Base-by-base conservation (phyloP, 495 filamentous ascomycete species). In the Penicillium cosmopolitanum region DNA sequence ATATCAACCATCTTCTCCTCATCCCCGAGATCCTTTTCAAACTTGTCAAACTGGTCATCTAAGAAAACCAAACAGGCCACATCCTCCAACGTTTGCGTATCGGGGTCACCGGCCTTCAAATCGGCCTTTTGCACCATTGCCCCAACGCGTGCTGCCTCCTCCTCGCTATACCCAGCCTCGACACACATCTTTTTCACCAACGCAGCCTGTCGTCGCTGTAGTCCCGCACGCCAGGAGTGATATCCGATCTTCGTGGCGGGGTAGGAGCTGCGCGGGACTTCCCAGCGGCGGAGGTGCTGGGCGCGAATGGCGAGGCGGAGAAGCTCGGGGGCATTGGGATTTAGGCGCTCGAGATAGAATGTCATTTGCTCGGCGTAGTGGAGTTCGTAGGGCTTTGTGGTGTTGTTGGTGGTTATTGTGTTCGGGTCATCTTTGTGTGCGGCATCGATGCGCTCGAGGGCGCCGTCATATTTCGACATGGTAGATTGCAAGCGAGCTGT, bases 41-140 rank as follows among this genome's bases (percentile, higher is more conserved):
- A 95, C 48, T 79, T 81, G 66, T 90, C 90, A 59, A 93, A 86
- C 74, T 93, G 89, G 67, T 91, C 91, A 69, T 93, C 90, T 64
- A 95, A 68, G 70, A 95, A 95, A 35, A 95, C 91, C 46, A 95
- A 74, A 72, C 91, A 95, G 15, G 91, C 91, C 55, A 92, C 89
- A 76, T 95, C 91, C 73, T 95, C 90, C 60, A 95, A 73, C 7
- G 83, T 77, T 79, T 91, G 88, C 57, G 83, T 83, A 68, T 92
- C 89, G 35, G 78, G 73, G 58, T 90, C 85, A 54, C 74, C 72
- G 53, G 68, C 60, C 72, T 80, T 80, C 61, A 91, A 66, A 40
- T 81, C 80, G 58, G 90, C 87, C 74, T 91, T 91, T 50, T 85
- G 69, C 46, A 91, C 80, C 70, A 91, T 66, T 31, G 77, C 75